Base-by-base conservation (phyloP, 2,329 filamentous ascomycete genomes). In the Rasamsonia emersonii region DNA sequence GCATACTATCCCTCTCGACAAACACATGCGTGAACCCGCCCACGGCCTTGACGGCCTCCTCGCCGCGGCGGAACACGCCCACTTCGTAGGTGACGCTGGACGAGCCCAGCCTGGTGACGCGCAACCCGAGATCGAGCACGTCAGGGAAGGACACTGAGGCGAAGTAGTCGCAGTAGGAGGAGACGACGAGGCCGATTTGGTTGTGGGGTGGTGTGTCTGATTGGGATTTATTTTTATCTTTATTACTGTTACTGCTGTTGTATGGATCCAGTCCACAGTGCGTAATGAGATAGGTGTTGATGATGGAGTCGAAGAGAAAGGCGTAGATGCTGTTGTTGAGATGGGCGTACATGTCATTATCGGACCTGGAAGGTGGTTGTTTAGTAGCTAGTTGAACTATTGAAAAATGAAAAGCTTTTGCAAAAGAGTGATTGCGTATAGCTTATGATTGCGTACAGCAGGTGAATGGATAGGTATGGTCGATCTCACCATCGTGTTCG, bases 331-430 rank as follows among this genome's bases (percentile, higher is more conserved):
- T 82, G 54, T 93, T 94, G 64, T 94, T 94, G 69, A 93, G 77
- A 55, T 96, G 89, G 39, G 84, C 73, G 59, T 91, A 94, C 83
- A 93, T 91, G 64, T 94, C 86, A 54, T 93, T 93, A 60, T 94
- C 86, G 56, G 76, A 79, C 85, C 85, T 88, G 39, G 15, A 21
- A 10, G 16, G n/a, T n/a, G n/a, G n/a, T n/a, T n/a, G n/a, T n/a
- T n/a, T n/a, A n/a, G n/a, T n/a, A n/a, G n/a, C n/a, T n/a, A n/a
- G n/a, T n/a, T n/a, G n/a, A n/a, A n/a, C n/a, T n/a, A n/a, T n/a
- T n/a, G n/a, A n/a, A n/a, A n/a, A n/a, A n/a, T n/a, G n/a, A n/a
- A n/a, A n/a, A n/a, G n/a, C n/a, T n/a, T n/a, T 13, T 44, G 29
- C 39, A 36, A 30, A 37, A 29, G 24, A 38, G 30, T 39, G 44